These are phyloP conservation scores for Pyronema domesticum DNA, from an alignment of 495 filamentous ascomycete species.

Conservation along the genomic window DNA sequence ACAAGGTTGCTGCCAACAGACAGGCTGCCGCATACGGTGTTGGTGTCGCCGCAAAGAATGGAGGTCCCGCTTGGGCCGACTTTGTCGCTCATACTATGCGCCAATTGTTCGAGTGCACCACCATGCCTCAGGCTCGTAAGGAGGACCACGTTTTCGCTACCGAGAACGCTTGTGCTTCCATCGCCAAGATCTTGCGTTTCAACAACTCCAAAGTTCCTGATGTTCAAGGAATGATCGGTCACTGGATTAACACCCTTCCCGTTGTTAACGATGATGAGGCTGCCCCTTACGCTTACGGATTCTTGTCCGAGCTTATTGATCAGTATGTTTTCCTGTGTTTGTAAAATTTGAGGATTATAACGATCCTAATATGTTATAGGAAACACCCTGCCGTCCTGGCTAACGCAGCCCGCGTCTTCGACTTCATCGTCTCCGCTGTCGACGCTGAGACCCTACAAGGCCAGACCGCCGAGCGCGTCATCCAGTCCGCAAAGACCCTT, in stretches of 20 bases:
- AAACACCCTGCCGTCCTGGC: conserved; percentile 67
- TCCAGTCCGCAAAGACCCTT: conserved; percentile 53
- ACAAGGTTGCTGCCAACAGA: conserved; percentile 74
- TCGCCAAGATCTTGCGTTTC: conserved; percentile 89
- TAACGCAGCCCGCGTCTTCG: conserved; percentile 62
- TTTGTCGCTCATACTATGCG: conserved; percentile 59
- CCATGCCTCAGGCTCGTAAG: conserved; percentile 56
- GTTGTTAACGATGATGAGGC: conserved; percentile 94
- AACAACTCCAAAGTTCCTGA: conserved; percentile 58
- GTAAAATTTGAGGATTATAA: background rate
- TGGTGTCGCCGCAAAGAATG: conserved; percentile 86
- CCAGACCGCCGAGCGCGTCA: conserved; percentile 53
- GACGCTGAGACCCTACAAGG: conserved; percentile 82
- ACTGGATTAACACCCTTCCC: conserved; percentile 81
- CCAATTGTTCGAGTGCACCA: conserved; percentile 65
- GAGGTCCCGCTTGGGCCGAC: conserved; percentile 62
- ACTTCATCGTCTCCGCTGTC: conserved; percentile 66
- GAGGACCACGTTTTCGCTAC: conserved; percentile 96
- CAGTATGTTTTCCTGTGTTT: conserved; percentile 47
- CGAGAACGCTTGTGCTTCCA: conserved; percentile 91
- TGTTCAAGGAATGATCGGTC: conserved; percentile 48
- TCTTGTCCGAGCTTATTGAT: conserved; percentile 77
- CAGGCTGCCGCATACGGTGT: conserved; percentile 95
- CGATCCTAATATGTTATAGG: conserved; percentile 30
- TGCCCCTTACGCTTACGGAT: conserved; percentile 88